Base-by-base conservation (phyloP, 768 basidiomycete genomes). In the Amanita rimosa region DNA sequence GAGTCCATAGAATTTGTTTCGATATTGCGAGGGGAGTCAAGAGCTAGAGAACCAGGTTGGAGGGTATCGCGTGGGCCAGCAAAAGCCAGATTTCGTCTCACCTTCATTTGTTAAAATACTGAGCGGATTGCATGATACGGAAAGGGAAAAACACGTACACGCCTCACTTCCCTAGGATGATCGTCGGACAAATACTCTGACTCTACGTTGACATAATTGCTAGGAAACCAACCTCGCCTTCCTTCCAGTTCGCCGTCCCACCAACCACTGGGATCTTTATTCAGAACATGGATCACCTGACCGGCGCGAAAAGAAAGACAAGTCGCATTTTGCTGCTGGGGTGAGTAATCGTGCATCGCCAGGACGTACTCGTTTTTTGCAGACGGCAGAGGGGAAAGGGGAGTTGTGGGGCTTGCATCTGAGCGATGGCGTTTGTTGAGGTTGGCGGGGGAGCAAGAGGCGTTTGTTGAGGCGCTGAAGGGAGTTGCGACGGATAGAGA, bases 171-270 rank as follows among this genome's bases (percentile, higher is more conserved):
- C n/a, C 33, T 40, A 24, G 48, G 8, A 17, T 22, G 43, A 14
- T 49, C 48, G 31, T 49, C 39, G 11, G 38, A 49, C 31, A 31
- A n/a, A 24, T 49, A 49, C 10, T 39, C 48, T 21, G 40, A 68
- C 54, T 84, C 81, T 13, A 75, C 67, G 55, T 81, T 83, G 54
- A 90, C 87, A 67, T 96, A 98, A 66, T 98, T 99, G 58, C 90
- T 93, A 16, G 96, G 96, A 65, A 98, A 98, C 96, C 96, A 99
- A 10, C 96, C 96, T 57, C 94, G 70, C 52, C 82, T 68, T 2
- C 82, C 86, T 31, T 91, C 86, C 14, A 95, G 63, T 65, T 98
- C 92, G 8, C 96, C 96, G 60, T 99, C 94, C 95, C 95, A 98
- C 96, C 96, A 98, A 0, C 96, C 96, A 56, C 83, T 88, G 3